phyloP scores from a whole-genome alignment of 106 monocot species.

The Phalaenopsis aphrodite region DNA sequence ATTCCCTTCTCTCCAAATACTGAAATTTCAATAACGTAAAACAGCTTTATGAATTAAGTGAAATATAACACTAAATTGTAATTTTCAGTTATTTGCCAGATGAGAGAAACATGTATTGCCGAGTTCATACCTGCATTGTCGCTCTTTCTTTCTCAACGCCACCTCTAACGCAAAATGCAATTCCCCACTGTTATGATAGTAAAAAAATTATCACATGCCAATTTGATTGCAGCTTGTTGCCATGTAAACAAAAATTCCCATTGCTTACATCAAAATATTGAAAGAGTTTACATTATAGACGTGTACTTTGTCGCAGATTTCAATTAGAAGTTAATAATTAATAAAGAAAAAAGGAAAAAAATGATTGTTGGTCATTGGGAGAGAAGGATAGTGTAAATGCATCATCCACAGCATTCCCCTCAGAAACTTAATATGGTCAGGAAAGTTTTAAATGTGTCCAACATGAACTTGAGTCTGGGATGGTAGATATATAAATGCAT shows the following conservation, averaged over 20 bases:
- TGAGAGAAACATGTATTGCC: background rate
- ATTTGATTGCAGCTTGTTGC: background rate
- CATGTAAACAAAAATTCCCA: background rate
- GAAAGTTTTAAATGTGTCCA: background rate
- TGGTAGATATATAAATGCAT: background rate
- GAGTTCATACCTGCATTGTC: constrained; percentile 51
- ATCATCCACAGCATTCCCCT: background rate
- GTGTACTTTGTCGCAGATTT: background rate
- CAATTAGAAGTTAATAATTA: too few relatives aligned
- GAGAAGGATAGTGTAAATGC: background rate
- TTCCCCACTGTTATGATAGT: constrained; percentile 62
- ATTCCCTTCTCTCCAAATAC: constrained; percentile 89
- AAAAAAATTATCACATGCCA: background rate
- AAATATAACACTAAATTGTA: background rate
- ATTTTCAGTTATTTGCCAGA: background rate
- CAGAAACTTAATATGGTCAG: background rate
- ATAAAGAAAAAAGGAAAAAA: background rate
- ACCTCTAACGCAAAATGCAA: constrained; percentile 69
- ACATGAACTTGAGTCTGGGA: background rate
- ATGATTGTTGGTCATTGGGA: background rate
- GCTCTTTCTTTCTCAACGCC: constrained; percentile 42
- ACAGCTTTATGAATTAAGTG: background rate
- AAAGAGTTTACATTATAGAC: background rate
- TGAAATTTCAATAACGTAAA: constrained; percentile 16
- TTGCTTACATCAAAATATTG: background rate